Percentiles rank a stretch among this genome's conserved stretches.
phyloP scores from a whole-genome alignment of 495 filamentous ascomycete genomes.

The Mytilinidion resinicola region DNA sequence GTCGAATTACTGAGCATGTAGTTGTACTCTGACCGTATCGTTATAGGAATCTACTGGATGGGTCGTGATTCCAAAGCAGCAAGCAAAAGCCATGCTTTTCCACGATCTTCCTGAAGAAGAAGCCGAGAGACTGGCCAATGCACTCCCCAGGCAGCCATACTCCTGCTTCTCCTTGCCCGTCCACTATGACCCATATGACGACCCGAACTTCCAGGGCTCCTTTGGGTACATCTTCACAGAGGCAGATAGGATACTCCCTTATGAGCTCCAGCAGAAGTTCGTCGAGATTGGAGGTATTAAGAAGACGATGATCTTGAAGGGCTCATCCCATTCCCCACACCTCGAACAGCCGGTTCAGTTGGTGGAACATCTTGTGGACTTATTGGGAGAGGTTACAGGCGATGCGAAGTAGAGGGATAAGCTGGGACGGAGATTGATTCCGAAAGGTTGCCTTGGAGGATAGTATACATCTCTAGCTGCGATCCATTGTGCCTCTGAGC shows the following conservation, averaged over 20 bases:
- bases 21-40: background rate
- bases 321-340: background rate
- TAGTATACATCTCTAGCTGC: too few species aligned
- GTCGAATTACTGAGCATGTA: too few species aligned
- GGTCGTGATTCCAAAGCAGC: background rate
- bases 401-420: too few species aligned
- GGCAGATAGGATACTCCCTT: conserved; percentile 1
- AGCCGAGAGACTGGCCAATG: conserved; percentile 1
- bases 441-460: too few species aligned
- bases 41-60: background rate
- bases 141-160: background rate
- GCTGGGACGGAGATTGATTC: too few species aligned
- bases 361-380: background rate
- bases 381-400: background rate
- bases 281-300: background rate
- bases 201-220: background rate
- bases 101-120: conserved; percentile 2
- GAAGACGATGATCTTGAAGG: background rate
- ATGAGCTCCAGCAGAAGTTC: background rate
- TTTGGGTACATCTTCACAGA: conserved; percentile 5
- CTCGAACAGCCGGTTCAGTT: background rate
- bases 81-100: conserved; percentile 2
- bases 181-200: conserved; percentile 1
- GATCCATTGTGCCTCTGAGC: too few species aligned
- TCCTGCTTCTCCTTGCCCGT: background rate